These are phyloP conservation scores for Postia placenta DNA, from an alignment of 768 basidiomycete genomes.

Conservation along the genomic window DNA sequence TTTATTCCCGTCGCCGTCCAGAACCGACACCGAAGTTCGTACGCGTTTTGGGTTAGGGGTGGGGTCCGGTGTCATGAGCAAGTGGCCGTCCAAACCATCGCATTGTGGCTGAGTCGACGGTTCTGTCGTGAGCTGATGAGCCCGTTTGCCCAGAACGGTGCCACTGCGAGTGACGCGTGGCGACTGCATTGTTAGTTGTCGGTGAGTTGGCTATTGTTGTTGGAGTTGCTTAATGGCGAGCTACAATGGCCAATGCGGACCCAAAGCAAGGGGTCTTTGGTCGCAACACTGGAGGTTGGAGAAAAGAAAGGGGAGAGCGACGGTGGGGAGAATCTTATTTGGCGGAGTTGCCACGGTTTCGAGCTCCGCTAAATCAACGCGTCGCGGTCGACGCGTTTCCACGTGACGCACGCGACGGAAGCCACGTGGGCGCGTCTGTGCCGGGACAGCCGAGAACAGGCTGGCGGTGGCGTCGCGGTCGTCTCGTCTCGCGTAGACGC, in stretches of 20 bases:
- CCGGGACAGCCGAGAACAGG: too few relatives aligned
- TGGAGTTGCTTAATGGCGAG: too few relatives aligned
- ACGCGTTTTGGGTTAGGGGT: slow-evolving; percentile 64
- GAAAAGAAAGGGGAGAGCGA: slow-evolving; percentile 13
- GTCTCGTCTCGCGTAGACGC: too few relatives aligned
- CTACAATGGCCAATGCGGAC: too few relatives aligned
- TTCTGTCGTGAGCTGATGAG: slow-evolving; percentile 22
- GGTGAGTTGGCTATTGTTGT: neutral
- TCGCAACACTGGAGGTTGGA: slow-evolving; percentile 6
- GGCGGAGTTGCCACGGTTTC: slow-evolving; percentile 20
- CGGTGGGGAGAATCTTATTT: slow-evolving; percentile 12
- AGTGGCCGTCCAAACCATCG: neutral
- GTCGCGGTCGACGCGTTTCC: slow-evolving; percentile 19
- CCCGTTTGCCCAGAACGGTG: slow-evolving; percentile 30
- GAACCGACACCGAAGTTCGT: slow-evolving; percentile 35
- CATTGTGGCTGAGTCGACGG: slow-evolving; percentile 27
- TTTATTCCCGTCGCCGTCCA: slow-evolving; percentile 63
- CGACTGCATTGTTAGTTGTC: slow-evolving; percentile 12
- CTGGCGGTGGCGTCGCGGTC: too few relatives aligned
- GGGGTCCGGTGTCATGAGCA: slow-evolving; percentile 51
- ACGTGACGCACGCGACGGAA: slow-evolving; percentile 10
- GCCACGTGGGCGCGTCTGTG: neutral
- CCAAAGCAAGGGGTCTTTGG: too few relatives aligned
- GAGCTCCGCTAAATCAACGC: slow-evolving; percentile 24
- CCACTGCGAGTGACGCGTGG: slow-evolving; percentile 15